Conservation (phyloP, 1,284 basidiomycete genomes). For the Austropuccinia psidii region DNA sequence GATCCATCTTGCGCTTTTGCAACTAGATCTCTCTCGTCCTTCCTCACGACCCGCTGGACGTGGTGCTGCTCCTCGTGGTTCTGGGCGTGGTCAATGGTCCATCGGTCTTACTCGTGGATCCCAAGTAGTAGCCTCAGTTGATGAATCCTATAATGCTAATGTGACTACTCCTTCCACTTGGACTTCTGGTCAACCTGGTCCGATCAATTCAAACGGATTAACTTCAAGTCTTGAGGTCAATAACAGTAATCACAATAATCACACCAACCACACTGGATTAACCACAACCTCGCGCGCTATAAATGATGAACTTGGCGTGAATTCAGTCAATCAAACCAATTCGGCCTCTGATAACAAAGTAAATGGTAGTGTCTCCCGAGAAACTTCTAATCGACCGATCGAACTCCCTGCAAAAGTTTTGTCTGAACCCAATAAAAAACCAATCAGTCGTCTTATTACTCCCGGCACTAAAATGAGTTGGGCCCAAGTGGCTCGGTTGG, state of each 20-base stretch:
- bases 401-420: neutral
- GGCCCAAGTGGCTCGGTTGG: constrained; percentile 35
- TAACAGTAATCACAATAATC: too few relatives aligned
- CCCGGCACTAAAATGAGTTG: constrained; percentile 36
- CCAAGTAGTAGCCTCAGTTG: neutral
- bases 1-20: neutral
- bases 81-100: constrained; percentile 24
- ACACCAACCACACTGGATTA: neutral
- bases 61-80: constrained; percentile 31
- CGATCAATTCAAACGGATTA: too few relatives aligned
- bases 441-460: constrained; percentile 27
- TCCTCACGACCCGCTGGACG: constrained; percentile 27
- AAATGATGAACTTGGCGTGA: neutral
- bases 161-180: constrained; percentile 20
- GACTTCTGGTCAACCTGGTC: neutral
- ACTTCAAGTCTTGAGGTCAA: too few relatives aligned
- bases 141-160: neutral
- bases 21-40: constrained; percentile 16
- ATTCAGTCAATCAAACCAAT: neutral
- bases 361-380: constrained; percentile 3
- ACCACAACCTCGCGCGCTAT: neutral
- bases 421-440: constrained; percentile 14
- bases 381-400: too few relatives aligned
- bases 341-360: neutral
- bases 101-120: neutral